A percentile compares a stretch with the other conserved stretches of the same genome.
phyloP scores from a whole-genome alignment of 208 protist genomes.

The Leishmania gerbilli region DNA sequence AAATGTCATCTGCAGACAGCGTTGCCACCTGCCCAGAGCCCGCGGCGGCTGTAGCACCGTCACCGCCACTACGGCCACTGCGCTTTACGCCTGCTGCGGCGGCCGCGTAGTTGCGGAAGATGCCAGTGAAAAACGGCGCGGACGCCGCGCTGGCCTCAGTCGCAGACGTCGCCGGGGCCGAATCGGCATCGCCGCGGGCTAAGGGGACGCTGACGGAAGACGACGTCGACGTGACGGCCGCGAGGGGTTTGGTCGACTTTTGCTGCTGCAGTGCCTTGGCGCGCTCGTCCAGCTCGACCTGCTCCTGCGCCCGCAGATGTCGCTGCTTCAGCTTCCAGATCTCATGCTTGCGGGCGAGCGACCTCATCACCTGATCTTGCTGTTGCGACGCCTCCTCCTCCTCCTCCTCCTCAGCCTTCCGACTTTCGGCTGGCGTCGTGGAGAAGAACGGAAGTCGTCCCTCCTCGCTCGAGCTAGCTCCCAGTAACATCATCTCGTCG shows the following conservation, averaged over 20 bases:
- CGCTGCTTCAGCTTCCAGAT: conserved; percentile 79
- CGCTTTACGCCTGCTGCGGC: background rate
- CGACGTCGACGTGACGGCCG: background rate
- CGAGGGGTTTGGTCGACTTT: background rate
- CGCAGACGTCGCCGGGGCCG: background rate
- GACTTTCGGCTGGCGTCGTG: conserved; percentile 3
- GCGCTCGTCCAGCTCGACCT: conserved; percentile 27
- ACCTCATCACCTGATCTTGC: conserved; percentile 26
- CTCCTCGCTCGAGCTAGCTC: conserved; percentile 25
- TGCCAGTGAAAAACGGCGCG: background rate
- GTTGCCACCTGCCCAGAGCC: conserved; percentile 38
- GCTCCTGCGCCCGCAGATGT: conserved; percentile 46
- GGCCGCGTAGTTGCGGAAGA: background rate
- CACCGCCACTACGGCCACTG: background rate
- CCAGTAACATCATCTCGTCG: conserved; percentile 27
- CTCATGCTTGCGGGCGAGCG: conserved; percentile 75
- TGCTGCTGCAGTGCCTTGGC: conserved; percentile 27
- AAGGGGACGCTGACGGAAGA: background rate
- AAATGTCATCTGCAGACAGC: conserved; percentile 66
- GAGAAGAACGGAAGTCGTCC: background rate
- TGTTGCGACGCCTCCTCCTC: conserved; percentile 13
- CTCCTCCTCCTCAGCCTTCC: conserved; percentile 1
- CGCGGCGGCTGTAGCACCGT: background rate
- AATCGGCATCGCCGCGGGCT: background rate
- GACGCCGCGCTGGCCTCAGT: background rate